These are phyloP conservation scores for Saccharomycodes ludwigii DNA, from an alignment of 805 yeast species.

Conservation along the genomic window DNA sequence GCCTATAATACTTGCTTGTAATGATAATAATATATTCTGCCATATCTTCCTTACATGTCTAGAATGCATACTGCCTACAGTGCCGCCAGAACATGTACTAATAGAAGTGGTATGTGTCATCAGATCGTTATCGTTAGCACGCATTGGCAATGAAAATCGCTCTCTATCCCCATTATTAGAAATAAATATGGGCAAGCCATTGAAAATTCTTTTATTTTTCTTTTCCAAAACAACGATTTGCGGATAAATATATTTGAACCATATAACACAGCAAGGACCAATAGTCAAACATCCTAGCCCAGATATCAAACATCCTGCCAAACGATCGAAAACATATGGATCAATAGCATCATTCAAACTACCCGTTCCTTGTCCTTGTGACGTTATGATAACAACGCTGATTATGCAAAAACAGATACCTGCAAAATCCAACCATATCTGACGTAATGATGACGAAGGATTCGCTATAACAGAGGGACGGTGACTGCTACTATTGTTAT, in stretches of 20 bases:
- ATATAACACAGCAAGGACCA: constrained; percentile 22
- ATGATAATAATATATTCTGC: not conserved
- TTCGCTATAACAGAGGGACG: not conserved
- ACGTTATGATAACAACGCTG: constrained; percentile 20
- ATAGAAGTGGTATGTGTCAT: no score
- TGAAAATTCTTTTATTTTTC: no score
- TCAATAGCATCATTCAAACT: constrained; percentile 16
- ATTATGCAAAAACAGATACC: constrained; percentile 18
- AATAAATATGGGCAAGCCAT: no score
- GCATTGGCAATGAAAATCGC: no score
- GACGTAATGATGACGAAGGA: not conserved
- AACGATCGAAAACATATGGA: constrained; percentile 24
- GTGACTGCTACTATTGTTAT: constrained; percentile 3
- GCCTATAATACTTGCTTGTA: not conserved
- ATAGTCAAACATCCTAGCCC: constrained; percentile 21
- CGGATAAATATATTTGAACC: constrained; percentile 6
- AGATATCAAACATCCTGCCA: constrained; percentile 21
- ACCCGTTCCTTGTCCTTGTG: constrained; percentile 22
- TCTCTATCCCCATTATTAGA: no score
- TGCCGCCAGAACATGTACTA: not conserved
- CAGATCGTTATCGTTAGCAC: no score
- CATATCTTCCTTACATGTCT: not conserved
- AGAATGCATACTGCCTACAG: not conserved
- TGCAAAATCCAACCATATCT: constrained; percentile 8
- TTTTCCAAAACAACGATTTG: not conserved